Base-by-base conservation (phyloP, 345 rosid genomes). In the Melastoma malabathricum region DNA sequence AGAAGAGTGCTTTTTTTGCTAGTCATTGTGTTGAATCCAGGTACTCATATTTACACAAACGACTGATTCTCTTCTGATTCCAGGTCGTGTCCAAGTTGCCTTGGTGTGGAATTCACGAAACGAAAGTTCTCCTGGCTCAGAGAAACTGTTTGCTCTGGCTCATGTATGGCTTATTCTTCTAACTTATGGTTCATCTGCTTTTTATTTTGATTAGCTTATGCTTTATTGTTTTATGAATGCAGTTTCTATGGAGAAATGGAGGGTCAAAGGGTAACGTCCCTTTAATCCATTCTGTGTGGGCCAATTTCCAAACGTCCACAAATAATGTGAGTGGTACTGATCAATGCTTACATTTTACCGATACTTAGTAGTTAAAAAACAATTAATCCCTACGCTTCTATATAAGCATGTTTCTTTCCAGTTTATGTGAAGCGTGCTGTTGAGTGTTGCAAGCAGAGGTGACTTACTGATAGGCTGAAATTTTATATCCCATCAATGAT, bases 51-150 rank as follows among this genome's bases (percentile, higher is more conserved):
- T 17, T 14, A 39, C 43, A 50, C 10, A 50, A 15, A 15, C 41
- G 17, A 14, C 41, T 57, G 25, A 17, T 57, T 57, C 51, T 3
- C 13, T 43, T 25, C 41, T 52, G 2, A 22, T 48, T 55, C 43
- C 68, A 90, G 96, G 94, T n/a, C 76, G 61, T 70, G 95, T 89
- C 25, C 97, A 85, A 68, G 82, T 89, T 63, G 55, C 94, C 53
- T 61, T 89, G 52, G 95, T 89, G 56, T 89, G 95, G 97, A 89
- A 89, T 73, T 77, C 93, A 9, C 80, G 94, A 76, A 86, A 81
- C 64, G 97, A 89, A 75, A 79, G 68, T 31, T 69, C 98, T 53
- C 52, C 66, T n/a, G 78, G 53, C 50, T 74, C 76, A 25, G 81
- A 76, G 47, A 86, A 80, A 63, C 61, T 90, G 64, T 74, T 69